These are phyloP conservation scores for Pseudisothecium myosuroides DNA, from an alignment of 225 moss, liverwort and hornwort species.

Conservation along the genomic window DNA sequence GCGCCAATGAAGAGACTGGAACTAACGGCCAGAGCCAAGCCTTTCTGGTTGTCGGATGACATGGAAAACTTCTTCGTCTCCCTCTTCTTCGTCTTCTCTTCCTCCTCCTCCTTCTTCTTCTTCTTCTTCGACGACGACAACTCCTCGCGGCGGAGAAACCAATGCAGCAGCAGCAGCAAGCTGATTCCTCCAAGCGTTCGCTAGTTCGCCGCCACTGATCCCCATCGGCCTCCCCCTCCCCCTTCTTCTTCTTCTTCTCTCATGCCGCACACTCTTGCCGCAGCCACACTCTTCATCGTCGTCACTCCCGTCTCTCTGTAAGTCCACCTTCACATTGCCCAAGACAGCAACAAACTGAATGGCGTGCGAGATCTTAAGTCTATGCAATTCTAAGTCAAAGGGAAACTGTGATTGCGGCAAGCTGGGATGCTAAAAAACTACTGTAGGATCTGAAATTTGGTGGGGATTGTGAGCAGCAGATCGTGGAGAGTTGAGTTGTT, in stretches of 20 bases:
- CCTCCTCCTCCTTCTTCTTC: background rate
- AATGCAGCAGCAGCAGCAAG: background rate
- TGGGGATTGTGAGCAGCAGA: background rate
- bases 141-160: background rate
- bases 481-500: background rate
- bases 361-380: background rate
- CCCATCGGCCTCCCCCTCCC: conserved; percentile 28
- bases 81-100: background rate
- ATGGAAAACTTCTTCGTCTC: conserved; percentile 17
- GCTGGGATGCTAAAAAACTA: background rate
- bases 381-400: background rate
- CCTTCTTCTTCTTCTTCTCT: background rate
- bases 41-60: conserved; percentile 88
- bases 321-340: background rate
- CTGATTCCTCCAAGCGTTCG: background rate
- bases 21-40: conserved; percentile 90
- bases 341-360: background rate
- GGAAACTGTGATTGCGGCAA: background rate
- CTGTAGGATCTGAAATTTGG: background rate
- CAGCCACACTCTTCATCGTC: background rate
- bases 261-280: conserved; percentile 10
- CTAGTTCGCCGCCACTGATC: background rate
- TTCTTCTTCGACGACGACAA: background rate
- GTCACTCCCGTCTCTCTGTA: background rate
- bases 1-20: conserved; percentile 99